A percentile compares a stretch with the other conserved stretches of the same genome.
Evolutionary conservation across 352 stramenopile genomes (phyloP).

Genomic region (Pythium grandisporangium): DNA sequence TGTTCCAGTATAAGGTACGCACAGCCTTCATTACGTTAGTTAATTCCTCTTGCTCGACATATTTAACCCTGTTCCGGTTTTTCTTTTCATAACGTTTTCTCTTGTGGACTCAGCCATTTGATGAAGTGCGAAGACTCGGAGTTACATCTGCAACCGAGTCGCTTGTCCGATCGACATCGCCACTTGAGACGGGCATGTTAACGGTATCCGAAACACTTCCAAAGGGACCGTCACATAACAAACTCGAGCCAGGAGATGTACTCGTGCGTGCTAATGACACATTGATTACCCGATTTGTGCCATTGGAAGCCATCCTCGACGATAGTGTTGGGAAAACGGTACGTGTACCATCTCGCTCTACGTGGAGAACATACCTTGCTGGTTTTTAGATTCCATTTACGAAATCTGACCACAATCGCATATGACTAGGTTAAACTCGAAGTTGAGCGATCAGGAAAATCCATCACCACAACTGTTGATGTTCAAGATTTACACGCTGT

Average conservation of each 20-base stretch:
- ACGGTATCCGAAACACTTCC: conserved; percentile 84
- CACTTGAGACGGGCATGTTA: conserved; percentile 86
- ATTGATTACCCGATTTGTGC: conserved; percentile 81
- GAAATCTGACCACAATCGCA: conserved; percentile 5
- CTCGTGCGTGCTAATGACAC: conserved; percentile 77
- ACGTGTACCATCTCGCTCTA: too few species aligned
- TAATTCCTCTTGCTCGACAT: too few species aligned
- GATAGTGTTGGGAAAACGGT: conserved; percentile 63
- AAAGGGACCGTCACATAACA: conserved; percentile 57
- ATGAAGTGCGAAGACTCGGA: conserved; percentile 83
- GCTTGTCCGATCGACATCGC: conserved; percentile 65
- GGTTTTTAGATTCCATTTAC: too few species aligned
- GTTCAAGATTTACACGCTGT: conserved; percentile 84
- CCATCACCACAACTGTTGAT: conserved; percentile 45
- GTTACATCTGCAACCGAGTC: conserved; percentile 69
- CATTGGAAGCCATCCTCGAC: conserved; percentile 77
- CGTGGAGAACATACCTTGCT: too few species aligned
- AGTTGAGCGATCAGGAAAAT: conserved; percentile 69
- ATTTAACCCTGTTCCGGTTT: too few species aligned
- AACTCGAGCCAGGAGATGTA: conserved; percentile 86
- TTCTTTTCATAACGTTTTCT: too few species aligned
- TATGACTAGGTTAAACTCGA: conserved; percentile 54
- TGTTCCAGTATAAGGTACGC: conserved; percentile 79
- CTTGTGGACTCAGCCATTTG: conserved; percentile 45
- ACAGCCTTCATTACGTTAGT: too few species aligned